Evolutionary conservation across 805 yeast species (phyloP), one percentile per base, ranked within the genome.

Genomic region (Sungouiozyma ichnusensis): DNA sequence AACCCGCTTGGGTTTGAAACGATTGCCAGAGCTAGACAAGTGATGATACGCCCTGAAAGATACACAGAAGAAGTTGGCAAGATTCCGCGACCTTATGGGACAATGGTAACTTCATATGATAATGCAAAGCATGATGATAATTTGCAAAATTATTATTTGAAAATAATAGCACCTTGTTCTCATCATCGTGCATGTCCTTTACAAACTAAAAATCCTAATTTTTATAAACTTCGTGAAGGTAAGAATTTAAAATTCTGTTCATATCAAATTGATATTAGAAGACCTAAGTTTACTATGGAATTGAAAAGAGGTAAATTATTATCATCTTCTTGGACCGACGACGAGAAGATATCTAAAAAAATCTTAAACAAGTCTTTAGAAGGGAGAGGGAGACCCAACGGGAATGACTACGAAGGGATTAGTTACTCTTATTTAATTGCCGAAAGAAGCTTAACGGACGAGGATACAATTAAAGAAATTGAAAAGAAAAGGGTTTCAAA

Each of bases 111-210:
- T 39, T 56, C 48, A 2, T 44, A 50, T n/a, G 43, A 41, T 19
- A 39, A 34, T 13, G 45, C 39, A n/a, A 43, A 46, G 24, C 24
- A 37, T 19, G 37, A 43, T 24, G 48, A 45, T 15, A 24, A n/a
- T 2, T 16, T 60, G 31, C 64, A 63, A 36, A 62, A 73, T 55
- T 70, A 73, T 54, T 79, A 81, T 48, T 54, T 87, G 39, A 72
- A 73, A 34, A 70, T 90, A 7, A 56, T 90, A 16, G 95, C 95
- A 0, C 98, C 98, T 3, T 92, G 97, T 56, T 63, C 90, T 1
- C 97, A 92, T 58, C 95, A 86, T 53, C 75, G 79, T 11, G 72
- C 68, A 49, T 88, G 97, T 54, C 97, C 97, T 0, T 64, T 90
- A 42, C 97, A 88, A 60, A 69, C 77, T 27, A 79, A 81, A 13